These are phyloP conservation scores for Cichorium intybus DNA, from an alignment of 140 eudicot species.

Conservation along the genomic window DNA sequence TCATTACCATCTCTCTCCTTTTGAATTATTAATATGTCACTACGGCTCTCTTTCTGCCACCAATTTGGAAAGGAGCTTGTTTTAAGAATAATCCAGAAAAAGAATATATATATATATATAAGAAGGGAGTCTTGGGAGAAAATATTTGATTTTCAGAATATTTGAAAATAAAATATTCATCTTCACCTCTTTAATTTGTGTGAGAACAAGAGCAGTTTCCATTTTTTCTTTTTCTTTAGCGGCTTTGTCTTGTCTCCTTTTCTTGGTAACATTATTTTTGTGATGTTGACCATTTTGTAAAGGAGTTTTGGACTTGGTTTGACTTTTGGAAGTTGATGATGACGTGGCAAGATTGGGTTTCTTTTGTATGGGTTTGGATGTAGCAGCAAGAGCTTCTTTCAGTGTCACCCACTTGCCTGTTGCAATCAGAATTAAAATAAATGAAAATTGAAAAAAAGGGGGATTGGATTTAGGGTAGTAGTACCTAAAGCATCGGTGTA, in stretches of 20 bases:
- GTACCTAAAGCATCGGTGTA: constrained; percentile 78
- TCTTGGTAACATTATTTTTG: too few relatives aligned
- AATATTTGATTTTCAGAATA: neutral
- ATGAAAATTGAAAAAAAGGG: constrained; percentile 9
- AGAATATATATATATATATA: too few relatives aligned
- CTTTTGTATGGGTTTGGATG: too few relatives aligned
- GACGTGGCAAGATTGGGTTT: too few relatives aligned
- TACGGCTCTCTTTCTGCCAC: constrained; percentile 82
- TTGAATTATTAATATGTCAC: constrained; percentile 63
- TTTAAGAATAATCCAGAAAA: constrained; percentile 1
- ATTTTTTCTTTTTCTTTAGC: constrained; percentile 73
- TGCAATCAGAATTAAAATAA: too few relatives aligned
- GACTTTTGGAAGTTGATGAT: too few relatives aligned
- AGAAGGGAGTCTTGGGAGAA: neutral
- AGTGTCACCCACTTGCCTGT: too few relatives aligned
- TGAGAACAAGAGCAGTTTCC: too few relatives aligned
- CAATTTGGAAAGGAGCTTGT: constrained; percentile 3
- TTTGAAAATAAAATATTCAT: constrained; percentile 13
- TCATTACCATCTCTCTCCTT: constrained; percentile 54
- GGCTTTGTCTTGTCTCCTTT: constrained; percentile 57
- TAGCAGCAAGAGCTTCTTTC: too few relatives aligned
- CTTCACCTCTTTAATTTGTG: too few relatives aligned
- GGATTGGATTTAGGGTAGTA: neutral
- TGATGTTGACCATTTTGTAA: too few relatives aligned
- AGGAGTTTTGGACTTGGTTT: too few relatives aligned